Evolutionary conservation across 2,329 filamentous ascomycete species (phyloP).

Genomic region (Cladophialophora yegresii): DNA sequence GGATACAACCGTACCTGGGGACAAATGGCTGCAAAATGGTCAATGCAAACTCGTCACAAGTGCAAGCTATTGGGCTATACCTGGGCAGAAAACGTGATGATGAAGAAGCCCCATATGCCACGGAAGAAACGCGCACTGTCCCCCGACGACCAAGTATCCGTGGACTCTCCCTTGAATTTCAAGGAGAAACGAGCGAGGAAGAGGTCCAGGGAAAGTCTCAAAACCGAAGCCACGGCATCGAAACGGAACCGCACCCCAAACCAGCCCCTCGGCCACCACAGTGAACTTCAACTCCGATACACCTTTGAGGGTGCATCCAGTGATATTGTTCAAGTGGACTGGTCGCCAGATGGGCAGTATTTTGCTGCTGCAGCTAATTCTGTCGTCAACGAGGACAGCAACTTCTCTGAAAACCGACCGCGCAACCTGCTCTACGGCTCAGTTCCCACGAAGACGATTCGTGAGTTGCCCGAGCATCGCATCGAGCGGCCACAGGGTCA

Average conservation of each 20-base stretch:
- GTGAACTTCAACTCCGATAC: conserved; percentile 1
- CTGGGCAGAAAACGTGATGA: conserved; percentile 13
- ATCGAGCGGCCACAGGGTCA: conserved; percentile 33
- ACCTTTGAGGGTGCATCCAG: conserved; percentile 60
- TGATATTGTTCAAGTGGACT: conserved; percentile 59
- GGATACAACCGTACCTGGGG: conserved; percentile 8
- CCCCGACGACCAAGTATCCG: not conserved
- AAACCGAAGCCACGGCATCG: not conserved
- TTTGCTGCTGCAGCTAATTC: conserved; percentile 60
- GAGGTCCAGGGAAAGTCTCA: not conserved
- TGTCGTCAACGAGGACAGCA: conserved; percentile 38
- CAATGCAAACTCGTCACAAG: conserved; percentile 9
- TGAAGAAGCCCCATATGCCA: conserved; percentile 1
- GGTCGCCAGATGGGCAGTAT: conserved; percentile 56
- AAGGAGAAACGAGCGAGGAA: not conserved
- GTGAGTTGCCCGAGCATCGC: conserved; percentile 55
- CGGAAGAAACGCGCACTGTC: conserved; percentile 1
- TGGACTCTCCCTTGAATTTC: not conserved
- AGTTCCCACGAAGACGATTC: conserved; percentile 44
- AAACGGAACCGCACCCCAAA: not conserved
- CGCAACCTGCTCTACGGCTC: conserved; percentile 44
- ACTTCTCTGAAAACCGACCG: conserved; percentile 37
- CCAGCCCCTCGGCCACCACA: not conserved
- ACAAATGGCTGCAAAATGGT: conserved; percentile 17
- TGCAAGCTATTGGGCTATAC: not conserved